A percentile compares a stretch with the other conserved stretches of the same genome.
These are phyloP conservation scores for Penicillium sp. DNA, from an alignment of 2,329 filamentous ascomycete species.

Conservation along the genomic window DNA sequence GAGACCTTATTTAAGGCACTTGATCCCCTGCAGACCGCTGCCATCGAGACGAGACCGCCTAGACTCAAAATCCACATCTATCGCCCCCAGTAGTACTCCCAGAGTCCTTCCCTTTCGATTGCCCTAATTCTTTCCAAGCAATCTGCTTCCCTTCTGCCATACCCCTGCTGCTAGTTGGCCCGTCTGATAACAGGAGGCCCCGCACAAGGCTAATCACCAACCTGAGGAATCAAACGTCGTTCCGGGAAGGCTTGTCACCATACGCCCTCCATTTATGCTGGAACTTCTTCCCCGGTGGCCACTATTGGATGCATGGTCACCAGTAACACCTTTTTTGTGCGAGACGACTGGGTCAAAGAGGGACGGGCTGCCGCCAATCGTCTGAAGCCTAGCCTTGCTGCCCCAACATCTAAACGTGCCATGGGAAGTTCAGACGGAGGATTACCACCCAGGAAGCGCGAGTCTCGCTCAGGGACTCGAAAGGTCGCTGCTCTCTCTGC, in stretches of 20 bases:
- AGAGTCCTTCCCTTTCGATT: neutral
- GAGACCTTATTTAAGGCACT: slow-evolving; percentile 10
- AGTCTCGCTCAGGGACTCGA: slow-evolving; percentile 59
- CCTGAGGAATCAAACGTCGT: neutral
- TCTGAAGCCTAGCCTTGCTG: slow-evolving; percentile 2
- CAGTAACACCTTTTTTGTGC: slow-evolving; percentile 7
- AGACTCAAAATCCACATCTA: neutral
- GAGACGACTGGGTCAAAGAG: slow-evolving; percentile 14
- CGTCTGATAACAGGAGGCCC: slow-evolving; percentile 15
- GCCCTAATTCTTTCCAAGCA: neutral
- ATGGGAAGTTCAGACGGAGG: slow-evolving; percentile 32
- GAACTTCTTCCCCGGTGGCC: slow-evolving; percentile 6
- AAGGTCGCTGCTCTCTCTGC: slow-evolving; percentile 62
- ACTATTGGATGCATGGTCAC: slow-evolving; percentile 19
- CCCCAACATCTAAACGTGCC: slow-evolving; percentile 1
- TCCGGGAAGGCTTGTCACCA: neutral
- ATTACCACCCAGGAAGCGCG: slow-evolving; percentile 34
- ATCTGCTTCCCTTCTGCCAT: slow-evolving; percentile 9
- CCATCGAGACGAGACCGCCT: neutral
- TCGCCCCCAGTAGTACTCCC: neutral
- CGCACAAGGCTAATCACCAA: slow-evolving; percentile 1
- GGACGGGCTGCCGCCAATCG: slow-evolving; percentile 1
- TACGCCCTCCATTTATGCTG: slow-evolving; percentile 13
- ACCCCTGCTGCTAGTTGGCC: slow-evolving; percentile 14
- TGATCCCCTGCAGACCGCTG: slow-evolving; percentile 3